Evolutionary conservation across 129 eudicot genomes (phyloP), one percentile per base, ranked within the genome.

Genomic region (Flaveria trinervia): DNA sequence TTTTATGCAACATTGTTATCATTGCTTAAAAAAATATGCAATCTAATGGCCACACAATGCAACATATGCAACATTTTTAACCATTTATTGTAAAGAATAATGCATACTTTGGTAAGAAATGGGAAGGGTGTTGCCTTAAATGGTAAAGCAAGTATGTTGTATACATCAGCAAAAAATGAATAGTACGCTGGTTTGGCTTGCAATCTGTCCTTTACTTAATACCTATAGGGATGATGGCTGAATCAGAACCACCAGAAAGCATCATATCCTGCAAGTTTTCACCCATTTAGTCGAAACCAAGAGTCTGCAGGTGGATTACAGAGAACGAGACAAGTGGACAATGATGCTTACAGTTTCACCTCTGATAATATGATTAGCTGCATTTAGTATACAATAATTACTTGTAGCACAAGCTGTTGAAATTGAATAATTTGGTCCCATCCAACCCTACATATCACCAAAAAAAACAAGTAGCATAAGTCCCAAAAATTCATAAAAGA

Each of bases 361-460:
- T 46, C 85, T 74, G 45, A 81, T 81, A 48, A 86, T 86, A 70
- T 80, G 85, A 69, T 83, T 86, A 17, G 85, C 86, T n/a, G 89
- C 89, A 75, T 81, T 81, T 51, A 76, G 77, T 74, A 77, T 83
- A 57, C 85, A 83, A 43, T 71, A 79, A 60, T 83, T 83, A 36
- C 86, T 76, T 9, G 86, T 83, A 7, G 89, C 89, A 79, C 89
- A 86, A 68, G 89, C 86, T 43, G 89, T 73, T 45, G 84, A 80
- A 46, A 83, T 86, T 3, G 85, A 83, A 76, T 83, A 86, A 68
- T 83, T 83, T 67, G 89, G 89, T 28, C 89, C 89, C 86, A 83
- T 83, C 96, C 98, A 93, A 51, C 97, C 97, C 98, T 92, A 83
- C 70, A 82, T 39, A 67, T 78, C 33, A 7, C 46, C 25, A 14